Conservation (phyloP, 1,284 basidiomycete species). For the Neonothopanus nambi region DNA sequence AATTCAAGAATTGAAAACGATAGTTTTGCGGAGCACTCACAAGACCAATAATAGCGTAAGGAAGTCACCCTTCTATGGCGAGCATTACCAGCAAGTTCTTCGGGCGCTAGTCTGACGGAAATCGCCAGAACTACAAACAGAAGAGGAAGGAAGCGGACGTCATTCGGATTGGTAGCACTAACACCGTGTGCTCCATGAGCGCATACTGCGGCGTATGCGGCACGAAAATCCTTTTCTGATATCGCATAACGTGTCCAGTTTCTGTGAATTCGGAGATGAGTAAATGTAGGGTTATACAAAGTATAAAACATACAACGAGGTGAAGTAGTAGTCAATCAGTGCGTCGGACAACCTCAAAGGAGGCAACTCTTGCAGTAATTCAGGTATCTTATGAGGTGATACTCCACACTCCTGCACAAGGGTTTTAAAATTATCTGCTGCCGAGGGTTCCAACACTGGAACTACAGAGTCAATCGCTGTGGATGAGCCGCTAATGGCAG, state of each 20-base stretch:
- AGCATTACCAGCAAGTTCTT: conserved; percentile 79
- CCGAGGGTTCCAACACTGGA: conserved; percentile 63
- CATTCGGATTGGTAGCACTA: conserved; percentile 67
- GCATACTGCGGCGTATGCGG: conserved; percentile 80
- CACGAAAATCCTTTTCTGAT: conserved; percentile 83
- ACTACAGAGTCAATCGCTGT: conserved; percentile 43
- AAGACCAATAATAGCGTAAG: conserved; percentile 91
- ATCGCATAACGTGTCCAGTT: conserved; percentile 96
- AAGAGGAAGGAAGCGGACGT: conserved; percentile 86
- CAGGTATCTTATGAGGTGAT: conserved; percentile 83
- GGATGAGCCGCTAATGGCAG: background rate
- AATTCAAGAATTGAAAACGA: too few species aligned
- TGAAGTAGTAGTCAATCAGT: conserved; percentile 77
- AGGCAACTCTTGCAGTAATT: conserved; percentile 87
- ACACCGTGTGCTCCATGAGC: conserved; percentile 66
- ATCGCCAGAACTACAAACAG: conserved; percentile 95
- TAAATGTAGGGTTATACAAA: conserved; percentile 6
- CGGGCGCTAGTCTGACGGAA: conserved; percentile 82
- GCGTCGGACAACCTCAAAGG: conserved; percentile 72
- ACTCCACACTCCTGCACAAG: conserved; percentile 90
- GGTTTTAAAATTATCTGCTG: conserved; percentile 77
- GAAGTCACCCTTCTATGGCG: conserved; percentile 76
- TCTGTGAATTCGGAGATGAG: conserved; percentile 42
- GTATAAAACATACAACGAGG: conserved; percentile 58
- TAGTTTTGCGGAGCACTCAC: too few species aligned